Evolutionary conservation across 1,139 yeast species (phyloP).

Genomic region (Zygoascus hellenicus): DNA sequence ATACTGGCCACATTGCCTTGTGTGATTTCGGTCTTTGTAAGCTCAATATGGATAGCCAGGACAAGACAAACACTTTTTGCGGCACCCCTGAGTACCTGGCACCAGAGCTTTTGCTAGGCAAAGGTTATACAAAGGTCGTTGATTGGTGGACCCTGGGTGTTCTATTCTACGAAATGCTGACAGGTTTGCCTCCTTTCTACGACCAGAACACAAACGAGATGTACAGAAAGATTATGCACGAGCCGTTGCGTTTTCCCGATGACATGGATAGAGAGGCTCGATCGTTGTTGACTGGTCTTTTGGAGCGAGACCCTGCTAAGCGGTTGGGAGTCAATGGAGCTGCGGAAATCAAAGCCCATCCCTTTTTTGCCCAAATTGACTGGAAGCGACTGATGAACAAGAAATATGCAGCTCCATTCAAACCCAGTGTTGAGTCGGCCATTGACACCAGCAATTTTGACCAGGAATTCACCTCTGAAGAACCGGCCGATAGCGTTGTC

Average conservation of each 20-base stretch:
- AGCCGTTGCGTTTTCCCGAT: constrained; percentile 82
- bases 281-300: constrained; percentile 66
- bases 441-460: constrained; percentile 91
- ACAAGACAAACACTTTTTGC: constrained; percentile 89
- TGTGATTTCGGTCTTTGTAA: constrained; percentile 97
- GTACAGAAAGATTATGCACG: constrained; percentile 89
- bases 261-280: constrained; percentile 87
- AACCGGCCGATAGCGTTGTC: constrained; percentile 93
- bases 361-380: constrained; percentile 84
- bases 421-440: constrained; percentile 83
- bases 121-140: constrained; percentile 91
- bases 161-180: constrained; percentile 87
- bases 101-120: constrained; percentile 85
- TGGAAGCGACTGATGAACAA: constrained; percentile 82
- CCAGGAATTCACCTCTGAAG: constrained; percentile 84
- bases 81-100: constrained; percentile 97
- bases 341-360: constrained; percentile 74
- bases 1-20: constrained; percentile 94
- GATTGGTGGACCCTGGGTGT: constrained; percentile 99
- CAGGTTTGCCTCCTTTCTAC: constrained; percentile 94
- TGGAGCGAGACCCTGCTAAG: constrained; percentile 78
- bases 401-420: constrained; percentile 92
- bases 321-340: constrained; percentile 81
- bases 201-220: constrained; percentile 91
- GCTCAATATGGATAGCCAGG: constrained; percentile 82